Evolutionary conservation across 2,329 filamentous ascomycete genomes (phyloP), one percentile per base, ranked within the genome.

Genomic region (Albophoma yamanashiensis): DNA sequence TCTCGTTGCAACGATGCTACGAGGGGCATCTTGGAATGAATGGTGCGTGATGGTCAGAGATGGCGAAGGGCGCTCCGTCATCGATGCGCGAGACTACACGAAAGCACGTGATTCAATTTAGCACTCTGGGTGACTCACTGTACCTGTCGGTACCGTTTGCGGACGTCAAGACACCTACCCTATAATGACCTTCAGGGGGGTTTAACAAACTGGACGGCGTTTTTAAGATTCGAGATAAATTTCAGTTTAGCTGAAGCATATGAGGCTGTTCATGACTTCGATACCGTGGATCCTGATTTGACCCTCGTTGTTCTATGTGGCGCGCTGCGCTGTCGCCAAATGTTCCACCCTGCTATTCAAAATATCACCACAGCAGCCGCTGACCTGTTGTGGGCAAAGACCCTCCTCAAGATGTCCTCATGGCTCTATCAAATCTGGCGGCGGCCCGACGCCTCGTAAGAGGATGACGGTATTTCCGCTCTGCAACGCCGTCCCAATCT

Each of bases 381-480:
- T 34, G 27, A 12, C 27, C 9, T 11, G 8, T 2, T 20, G 12
- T n/a, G 17, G n/a, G n/a, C 27, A 55, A 20, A 55, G n/a, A 20
- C 12, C 20, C 20, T 36, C 8, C 27, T 34, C 27, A 11, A 52
- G 11, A 17, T 20, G 6, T 20, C 20, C 43, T 63, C 57, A 67
- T 4, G 60, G 59, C 39, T 88, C 81, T 62, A 92, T 89, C 67
- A 92, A 73, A 72, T 91, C 86, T 25, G 87, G 86, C 59, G 89
- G 84, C n/a, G 87, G 84, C 1, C 91, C 91, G 58, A 97, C 88
- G 0, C 94, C 94, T 63, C 94, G 81, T 58, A 99, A 69, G 67
- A 99, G 71, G 31, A 97, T 92, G 64, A 99, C 85, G 14, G 92
- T 97, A 71, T 99, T 93, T 1, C 94, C 94, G 65, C 84, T 92